A percentile compares a stretch with the other conserved stretches of the same genome.
These are phyloP conservation scores for Mycotypha africana DNA, from an alignment of 371 early-diverging fungal genomes.

Conservation along the genomic window DNA sequence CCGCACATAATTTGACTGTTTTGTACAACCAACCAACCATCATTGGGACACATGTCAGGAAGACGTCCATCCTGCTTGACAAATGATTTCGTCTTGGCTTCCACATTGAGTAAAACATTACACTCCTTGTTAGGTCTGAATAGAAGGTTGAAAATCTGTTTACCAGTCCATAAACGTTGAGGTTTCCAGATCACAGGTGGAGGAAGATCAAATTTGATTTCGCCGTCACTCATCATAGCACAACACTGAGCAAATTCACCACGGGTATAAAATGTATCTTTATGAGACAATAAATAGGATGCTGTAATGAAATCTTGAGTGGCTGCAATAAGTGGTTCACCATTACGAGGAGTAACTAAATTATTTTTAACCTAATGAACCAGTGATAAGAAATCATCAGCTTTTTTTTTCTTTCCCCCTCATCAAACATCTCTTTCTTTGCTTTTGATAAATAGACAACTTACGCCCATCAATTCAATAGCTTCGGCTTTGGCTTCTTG, in stretches of 20 bases:
- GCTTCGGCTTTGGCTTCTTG: slow-evolving; percentile 99
- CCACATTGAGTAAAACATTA: slow-evolving; percentile 76
- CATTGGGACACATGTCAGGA: slow-evolving; percentile 84
- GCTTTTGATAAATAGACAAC: not conserved
- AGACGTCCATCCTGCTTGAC: slow-evolving; percentile 52
- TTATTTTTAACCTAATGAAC: slow-evolving; percentile 77
- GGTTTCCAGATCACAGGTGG: slow-evolving; percentile 91
- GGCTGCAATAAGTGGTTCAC: slow-evolving; percentile 97
- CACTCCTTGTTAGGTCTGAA: slow-evolving; percentile 78
- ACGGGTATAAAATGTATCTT: slow-evolving; percentile 95
- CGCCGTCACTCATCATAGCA: slow-evolving; percentile 80
- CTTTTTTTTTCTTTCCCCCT: no score
- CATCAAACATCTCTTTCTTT: not conserved
- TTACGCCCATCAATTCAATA: slow-evolving; percentile 92
- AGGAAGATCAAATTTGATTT: slow-evolving; percentile 82
- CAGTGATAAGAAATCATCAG: not conserved
- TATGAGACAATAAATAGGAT: slow-evolving; percentile 87
- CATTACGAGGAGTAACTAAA: slow-evolving; percentile 92
- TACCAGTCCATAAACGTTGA: slow-evolving; percentile 59
- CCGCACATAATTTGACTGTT: slow-evolving; percentile 97
- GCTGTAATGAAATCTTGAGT: slow-evolving; percentile 99
- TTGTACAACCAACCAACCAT: slow-evolving; percentile 81
- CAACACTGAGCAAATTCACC: slow-evolving; percentile 89
- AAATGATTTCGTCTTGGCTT: slow-evolving; percentile 81
- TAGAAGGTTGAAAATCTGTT: slow-evolving; percentile 75